phyloP scores from a whole-genome alignment of 106 monocot genomes.

The Alisma plantagoaquatica region DNA sequence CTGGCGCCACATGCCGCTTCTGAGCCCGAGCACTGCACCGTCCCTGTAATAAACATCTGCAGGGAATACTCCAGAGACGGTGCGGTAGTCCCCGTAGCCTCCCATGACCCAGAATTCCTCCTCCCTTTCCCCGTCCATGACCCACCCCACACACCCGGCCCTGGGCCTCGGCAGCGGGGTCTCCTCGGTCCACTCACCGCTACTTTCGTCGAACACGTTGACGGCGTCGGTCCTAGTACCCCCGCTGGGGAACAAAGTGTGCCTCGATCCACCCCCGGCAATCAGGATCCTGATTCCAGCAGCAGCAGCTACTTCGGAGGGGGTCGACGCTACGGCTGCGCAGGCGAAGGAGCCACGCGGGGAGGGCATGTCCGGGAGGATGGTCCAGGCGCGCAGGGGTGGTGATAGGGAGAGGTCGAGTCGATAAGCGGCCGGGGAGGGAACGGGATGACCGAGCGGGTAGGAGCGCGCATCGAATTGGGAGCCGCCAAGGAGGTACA shows the following conservation, averaged over 20 bases:
- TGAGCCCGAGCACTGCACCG: conserved; percentile 52
- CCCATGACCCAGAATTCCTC: conserved; percentile 95
- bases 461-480: conserved; percentile 60
- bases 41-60: conserved; percentile 62
- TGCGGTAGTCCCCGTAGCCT: conserved; percentile 64
- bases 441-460: conserved; percentile 47
- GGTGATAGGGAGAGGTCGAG: conserved; percentile 22
- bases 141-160: conserved; percentile 65
- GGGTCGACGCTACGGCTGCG: conserved; percentile 13
- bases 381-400: conserved; percentile 23
- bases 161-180: conserved; percentile 31
- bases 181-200: conserved; percentile 32
- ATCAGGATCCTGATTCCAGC: conserved; percentile 27
- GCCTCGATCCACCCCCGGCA: conserved; percentile 85
- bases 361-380: conserved; percentile 37
- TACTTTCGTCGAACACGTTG: conserved; percentile 25
- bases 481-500: conserved; percentile 67
- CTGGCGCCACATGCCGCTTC: conserved; percentile 64
- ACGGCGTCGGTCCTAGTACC: conserved; percentile 53
- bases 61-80: conserved; percentile 57
- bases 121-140: conserved; percentile 23
- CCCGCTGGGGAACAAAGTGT: conserved; percentile 45
- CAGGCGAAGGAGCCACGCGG: conserved; percentile 78
- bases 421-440: conserved; percentile 33
- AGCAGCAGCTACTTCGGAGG: not conserved